A percentile compares a stretch with the other conserved stretches of the same genome.
Evolutionary conservation across 1,284 basidiomycete genomes (phyloP).

Genomic region (Sanghuangporus sanghuang): DNA sequence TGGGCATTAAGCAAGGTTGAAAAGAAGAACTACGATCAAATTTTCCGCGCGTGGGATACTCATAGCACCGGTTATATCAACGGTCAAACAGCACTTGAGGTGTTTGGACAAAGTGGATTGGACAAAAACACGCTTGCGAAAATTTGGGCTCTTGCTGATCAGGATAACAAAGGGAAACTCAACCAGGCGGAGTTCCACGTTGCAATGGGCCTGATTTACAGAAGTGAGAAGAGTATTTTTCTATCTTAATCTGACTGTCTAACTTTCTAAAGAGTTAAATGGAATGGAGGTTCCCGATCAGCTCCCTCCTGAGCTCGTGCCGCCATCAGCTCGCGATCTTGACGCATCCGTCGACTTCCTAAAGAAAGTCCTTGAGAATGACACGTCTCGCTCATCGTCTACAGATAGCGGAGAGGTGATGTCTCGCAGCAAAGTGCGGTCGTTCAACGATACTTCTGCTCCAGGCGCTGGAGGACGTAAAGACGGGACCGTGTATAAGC

Average conservation of each 20-base stretch:
- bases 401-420: slow-evolving; percentile 44
- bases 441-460: slow-evolving; percentile 55
- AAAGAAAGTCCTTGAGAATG: slow-evolving; percentile 86
- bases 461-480: slow-evolving; percentile 57
- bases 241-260: not conserved
- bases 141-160: slow-evolving; percentile 92
- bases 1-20: slow-evolving; percentile 90
- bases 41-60: slow-evolving; percentile 95
- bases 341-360: slow-evolving; percentile 90
- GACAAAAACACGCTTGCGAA: slow-evolving; percentile 88
- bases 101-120: slow-evolving; percentile 93
- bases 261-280: slow-evolving; percentile 64
- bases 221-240: slow-evolving; percentile 53
- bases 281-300: slow-evolving; percentile 88
- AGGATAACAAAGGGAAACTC: slow-evolving; percentile 87
- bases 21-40: slow-evolving; percentile 95
- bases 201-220: slow-evolving; percentile 97
- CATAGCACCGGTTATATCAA: slow-evolving; percentile 82
- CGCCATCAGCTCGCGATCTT: slow-evolving; percentile 89
- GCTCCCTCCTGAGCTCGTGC: slow-evolving; percentile 87
- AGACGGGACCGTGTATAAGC: slow-evolving; percentile 93
- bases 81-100: slow-evolving; percentile 84
- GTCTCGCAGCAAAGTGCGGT: slow-evolving; percentile 64
- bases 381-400: slow-evolving; percentile 58
- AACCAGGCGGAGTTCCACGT: slow-evolving; percentile 98